phyloP scores from a whole-genome alignment of 805 yeast genomes.

The Candida ulmi region DNA sequence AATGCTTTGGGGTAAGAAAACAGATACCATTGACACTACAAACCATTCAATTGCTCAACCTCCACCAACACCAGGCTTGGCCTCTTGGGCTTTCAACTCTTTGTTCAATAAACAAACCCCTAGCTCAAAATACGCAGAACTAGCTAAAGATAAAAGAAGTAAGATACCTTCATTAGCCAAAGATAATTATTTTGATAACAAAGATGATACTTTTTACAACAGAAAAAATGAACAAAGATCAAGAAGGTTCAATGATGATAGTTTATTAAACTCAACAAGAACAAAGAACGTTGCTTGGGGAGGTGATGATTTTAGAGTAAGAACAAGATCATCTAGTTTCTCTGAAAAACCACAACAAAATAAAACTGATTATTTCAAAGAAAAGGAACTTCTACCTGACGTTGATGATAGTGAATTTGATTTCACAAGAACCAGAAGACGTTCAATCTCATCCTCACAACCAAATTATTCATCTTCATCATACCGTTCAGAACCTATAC shows the following conservation, averaged over 20 bases:
- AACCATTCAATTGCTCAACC: slow-evolving; percentile 3
- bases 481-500: slow-evolving; percentile 1
- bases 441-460: background rate
- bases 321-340: slow-evolving; percentile 8
- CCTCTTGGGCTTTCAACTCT: slow-evolving; percentile 22
- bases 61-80: slow-evolving; percentile 24
- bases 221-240: slow-evolving; percentile 3
- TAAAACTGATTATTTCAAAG: slow-evolving; percentile 7
- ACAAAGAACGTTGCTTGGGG: slow-evolving; percentile 9
- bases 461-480: background rate
- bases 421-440: background rate
- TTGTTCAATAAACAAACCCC: slow-evolving; percentile 22
- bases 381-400: slow-evolving; percentile 17
- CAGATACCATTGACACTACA: background rate
- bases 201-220: slow-evolving; percentile 15
- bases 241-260: slow-evolving; percentile 3
- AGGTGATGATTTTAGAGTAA: slow-evolving; percentile 5
- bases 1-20: slow-evolving; percentile 2
- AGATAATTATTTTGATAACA: background rate
- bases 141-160: slow-evolving; percentile 1
- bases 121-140: slow-evolving; percentile 18
- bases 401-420: slow-evolving; percentile 5
- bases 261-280: background rate
- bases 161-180: background rate
- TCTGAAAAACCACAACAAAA: slow-evolving; percentile 2